Base-by-base conservation (phyloP, 805 yeast species). In the Myxozyma vanderwaltii region DNA sequence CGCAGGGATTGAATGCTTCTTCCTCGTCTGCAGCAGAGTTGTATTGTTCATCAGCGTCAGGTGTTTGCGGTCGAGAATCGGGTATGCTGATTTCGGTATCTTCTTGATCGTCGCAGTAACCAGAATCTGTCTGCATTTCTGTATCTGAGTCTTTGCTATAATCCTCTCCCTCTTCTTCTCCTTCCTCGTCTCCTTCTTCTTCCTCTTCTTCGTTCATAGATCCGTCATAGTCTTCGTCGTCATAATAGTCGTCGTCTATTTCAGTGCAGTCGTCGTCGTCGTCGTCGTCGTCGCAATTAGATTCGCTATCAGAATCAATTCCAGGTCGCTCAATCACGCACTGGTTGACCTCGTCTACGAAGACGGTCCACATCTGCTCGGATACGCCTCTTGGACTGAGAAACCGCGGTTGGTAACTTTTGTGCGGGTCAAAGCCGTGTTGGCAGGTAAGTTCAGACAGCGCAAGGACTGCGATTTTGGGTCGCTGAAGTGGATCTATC, bases 401-500 rank as follows among this genome's bases (percentile, higher is more conserved):
- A 23, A 33, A 54, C 19, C 48, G 40, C 13, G 52, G 47, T 29
- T 54, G 58, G 39, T 47, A 54, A 12, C 39, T 39, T 15, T 23
- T 7, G 8, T 17, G 24, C 24, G 23, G 48, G 35, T 39, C 40
- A 17, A 54, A 54, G 4, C 58, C 52, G 4, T 13, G 33, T 27
- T 47, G 40, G 15, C 35, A 23, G 6, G 51, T 39, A 21, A 35
- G 47, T 8, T 10, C 27, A 10, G 58, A 47, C 23, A 26, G 52
- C 31, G 58, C 52, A 13, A 54, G 41, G 13, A 54, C 39, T 13
- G 48, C 58, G 1, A 54, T 39, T n/a, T 17, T 24, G 8, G 46
- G 46, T 7, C 13, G 2, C 10, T 19, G 23, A 3, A 29, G 19
- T 24, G 29, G 8, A 1, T n/a, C n/a, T 41, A 17, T 38, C 41